phyloP scores from a whole-genome alignment of 129 eudicot genomes.

The Oenanthe sinensis region DNA sequence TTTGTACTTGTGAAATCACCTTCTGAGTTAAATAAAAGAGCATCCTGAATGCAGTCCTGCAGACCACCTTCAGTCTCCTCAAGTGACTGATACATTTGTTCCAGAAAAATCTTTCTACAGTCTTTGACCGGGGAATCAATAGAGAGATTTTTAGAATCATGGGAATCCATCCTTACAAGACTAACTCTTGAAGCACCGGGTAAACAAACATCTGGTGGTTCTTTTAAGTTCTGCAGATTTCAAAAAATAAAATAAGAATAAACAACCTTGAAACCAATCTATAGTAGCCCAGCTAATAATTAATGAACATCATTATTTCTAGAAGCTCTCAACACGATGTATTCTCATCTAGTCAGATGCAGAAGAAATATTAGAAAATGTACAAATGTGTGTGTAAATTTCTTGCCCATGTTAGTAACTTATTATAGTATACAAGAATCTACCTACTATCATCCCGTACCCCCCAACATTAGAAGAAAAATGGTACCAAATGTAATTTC shows the following conservation, averaged over 20 bases:
- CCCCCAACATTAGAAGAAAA: background rate
- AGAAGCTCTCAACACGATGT: background rate
- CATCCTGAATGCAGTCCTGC: slow-evolving; percentile 38
- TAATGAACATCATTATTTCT: background rate
- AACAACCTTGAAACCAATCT: background rate
- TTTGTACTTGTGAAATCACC: slow-evolving; percentile 22
- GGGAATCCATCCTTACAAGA: slow-evolving; percentile 30
- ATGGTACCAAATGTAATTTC: background rate
- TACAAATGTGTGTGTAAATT: background rate
- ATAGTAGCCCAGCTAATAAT: background rate
- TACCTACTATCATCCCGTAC: background rate
- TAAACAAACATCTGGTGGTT: slow-evolving; percentile 15
- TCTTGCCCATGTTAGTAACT: background rate
- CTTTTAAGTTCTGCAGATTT: slow-evolving; percentile 30
- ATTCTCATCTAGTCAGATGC: background rate
- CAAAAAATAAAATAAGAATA: background rate
- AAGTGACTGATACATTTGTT: slow-evolving; percentile 39
- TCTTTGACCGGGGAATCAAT: slow-evolving; percentile 32
- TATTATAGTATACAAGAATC: no score
- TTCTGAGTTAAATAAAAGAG: slow-evolving; percentile 31
- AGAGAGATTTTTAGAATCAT: slow-evolving; percentile 24
- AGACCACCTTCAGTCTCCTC: slow-evolving; percentile 44
- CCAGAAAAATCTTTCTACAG: slow-evolving; percentile 33
- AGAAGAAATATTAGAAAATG: background rate
- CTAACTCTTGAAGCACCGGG: slow-evolving; percentile 28